These are phyloP conservation scores for Teratosphaeria nubilosa DNA, from an alignment of 2,329 filamentous ascomycete species.

Conservation along the genomic window DNA sequence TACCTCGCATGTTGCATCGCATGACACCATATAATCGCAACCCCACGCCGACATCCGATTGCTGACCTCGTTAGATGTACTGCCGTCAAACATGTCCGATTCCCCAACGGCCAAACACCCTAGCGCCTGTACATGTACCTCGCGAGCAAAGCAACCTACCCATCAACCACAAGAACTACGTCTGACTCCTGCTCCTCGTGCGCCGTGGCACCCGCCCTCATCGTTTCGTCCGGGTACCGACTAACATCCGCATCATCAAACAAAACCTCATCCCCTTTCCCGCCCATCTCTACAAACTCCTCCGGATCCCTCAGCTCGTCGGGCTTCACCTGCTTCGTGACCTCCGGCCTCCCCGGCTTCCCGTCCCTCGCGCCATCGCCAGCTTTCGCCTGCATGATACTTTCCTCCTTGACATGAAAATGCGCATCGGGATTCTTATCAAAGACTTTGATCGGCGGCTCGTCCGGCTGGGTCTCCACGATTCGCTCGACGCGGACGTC, in stretches of 20 bases:
- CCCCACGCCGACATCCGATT: too few species aligned
- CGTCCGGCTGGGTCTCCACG: slow-evolving; percentile 45
- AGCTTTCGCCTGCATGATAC: slow-evolving; percentile 5
- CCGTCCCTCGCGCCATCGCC: slow-evolving; percentile 17
- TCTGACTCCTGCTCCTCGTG: not conserved
- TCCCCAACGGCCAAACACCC: not conserved
- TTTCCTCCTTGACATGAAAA: slow-evolving; percentile 11
- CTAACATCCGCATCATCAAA: slow-evolving; percentile 48
- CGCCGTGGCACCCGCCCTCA: slow-evolving; percentile 8
- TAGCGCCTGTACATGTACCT: too few species aligned
- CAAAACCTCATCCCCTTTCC: slow-evolving; percentile 71
- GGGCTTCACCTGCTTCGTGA: slow-evolving; percentile 51
- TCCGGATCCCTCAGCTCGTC: slow-evolving; percentile 55
- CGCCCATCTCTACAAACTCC: slow-evolving; percentile 78
- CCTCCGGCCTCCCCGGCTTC: slow-evolving; percentile 30
- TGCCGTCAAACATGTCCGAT: not conserved
- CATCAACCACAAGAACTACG: not conserved
- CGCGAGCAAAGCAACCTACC: too few species aligned
- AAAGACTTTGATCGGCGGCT: slow-evolving; percentile 60
- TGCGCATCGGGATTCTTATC: slow-evolving; percentile 54
- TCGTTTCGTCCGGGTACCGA: slow-evolving; percentile 20
- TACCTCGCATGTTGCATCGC: too few species aligned
- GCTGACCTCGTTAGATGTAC: too few species aligned
- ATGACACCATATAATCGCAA: too few species aligned
- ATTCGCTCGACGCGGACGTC: slow-evolving; percentile 55